Evolutionary conservation across 2,329 filamentous ascomycete genomes (phyloP), one percentile per base, ranked within the genome.

Genomic region (Aureobasidium subglaciale): DNA sequence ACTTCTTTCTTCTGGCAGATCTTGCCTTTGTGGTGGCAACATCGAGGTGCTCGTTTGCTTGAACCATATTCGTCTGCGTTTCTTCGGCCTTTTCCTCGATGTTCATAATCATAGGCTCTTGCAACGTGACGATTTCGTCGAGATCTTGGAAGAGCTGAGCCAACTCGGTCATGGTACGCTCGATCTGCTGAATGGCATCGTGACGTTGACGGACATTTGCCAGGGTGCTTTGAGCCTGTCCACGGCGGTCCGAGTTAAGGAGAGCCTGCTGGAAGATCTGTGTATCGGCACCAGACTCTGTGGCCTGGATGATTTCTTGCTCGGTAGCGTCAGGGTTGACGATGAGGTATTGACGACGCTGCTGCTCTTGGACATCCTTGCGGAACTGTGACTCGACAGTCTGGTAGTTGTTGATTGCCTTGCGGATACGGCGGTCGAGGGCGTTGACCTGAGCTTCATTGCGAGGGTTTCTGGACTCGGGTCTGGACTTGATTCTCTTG

Each of bases 191-290:
- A 63, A 99, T 87, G 38, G 88, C 90, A 52, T 83, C 83, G 70
- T 96, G 90, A 62, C 93, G 87, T 66, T 88, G 83, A 70, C 87
- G 82, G 32, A 95, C 90, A 61, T 89, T 89, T 63, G 81, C 82
- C 56, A 95, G 79, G 32, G 90, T 89, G 34, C 85, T 83, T 61
- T 87, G 85, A 38, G 90, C 88, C 71, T 95, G 87, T 48, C 90
- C 88, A 67, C 84, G 83, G 66, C 89, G 85, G 72, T 87, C 87
- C 69, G 84, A 88, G 73, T 86, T 83, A 76, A 95, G 82, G 65
- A 96, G 79, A 56, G 90, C 88, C 70, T 95, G 88, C 67, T 86
- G 85, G 74, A 97, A 97, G 62, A 95, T 85, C 71, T 95, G 89
- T 53, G 84, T 83, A 61, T 86, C 81, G 74, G 79, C 63, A 80